Evolutionary conservation across 768 basidiomycete species (phyloP), one percentile per base, ranked within the genome.

Genomic region (Daedalea quercina): DNA sequence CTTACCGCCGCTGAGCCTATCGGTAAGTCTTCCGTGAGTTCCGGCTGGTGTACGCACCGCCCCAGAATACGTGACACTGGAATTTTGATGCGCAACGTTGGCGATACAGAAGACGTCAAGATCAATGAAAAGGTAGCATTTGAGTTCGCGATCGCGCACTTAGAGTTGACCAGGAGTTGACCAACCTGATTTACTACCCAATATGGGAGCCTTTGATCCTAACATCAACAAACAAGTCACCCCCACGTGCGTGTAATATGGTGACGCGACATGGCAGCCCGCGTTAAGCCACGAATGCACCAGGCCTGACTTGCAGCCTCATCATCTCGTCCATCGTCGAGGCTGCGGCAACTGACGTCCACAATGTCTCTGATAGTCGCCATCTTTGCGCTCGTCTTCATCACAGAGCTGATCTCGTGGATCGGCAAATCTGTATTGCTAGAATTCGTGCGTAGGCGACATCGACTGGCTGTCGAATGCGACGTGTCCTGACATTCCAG

Each of bases 391-490:
- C 77, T 94, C 50, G 90, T 90, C 28, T 83, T 95, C 61, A 57
- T 90, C 50, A 87, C 89, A 2, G 86, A 94, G 66, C 75, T 92
- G 60, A 78, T 95, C 55, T 80, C 85, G 46, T 94, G 92, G 93
- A 78, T 95, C 48, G 94, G 94, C 43, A 80, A 92, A 65, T 78
- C 85, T 19, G 90, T 92, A 22, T 76, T 97, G 20, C 75, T 87
- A 52, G 88, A 92, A 49, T 65, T 85, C 52, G 94, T 94, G 61
- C 57, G 90, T 80, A 31, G 28, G 9, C 17, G 22, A 15, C 41
- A n/a, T 15, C 19, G 19, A 8, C 28, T n/a, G 25, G 51, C 26
- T 42, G 47, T n/a, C n/a, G 20, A 49, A 31, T 7, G 15, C 7
- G 49, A 47, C 40, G 22, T 53, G 23, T 43, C 46, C 53, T 53